Evolutionary conservation across 768 basidiomycete species (phyloP).

Genomic region (Plicaturopsis crispa): DNA sequence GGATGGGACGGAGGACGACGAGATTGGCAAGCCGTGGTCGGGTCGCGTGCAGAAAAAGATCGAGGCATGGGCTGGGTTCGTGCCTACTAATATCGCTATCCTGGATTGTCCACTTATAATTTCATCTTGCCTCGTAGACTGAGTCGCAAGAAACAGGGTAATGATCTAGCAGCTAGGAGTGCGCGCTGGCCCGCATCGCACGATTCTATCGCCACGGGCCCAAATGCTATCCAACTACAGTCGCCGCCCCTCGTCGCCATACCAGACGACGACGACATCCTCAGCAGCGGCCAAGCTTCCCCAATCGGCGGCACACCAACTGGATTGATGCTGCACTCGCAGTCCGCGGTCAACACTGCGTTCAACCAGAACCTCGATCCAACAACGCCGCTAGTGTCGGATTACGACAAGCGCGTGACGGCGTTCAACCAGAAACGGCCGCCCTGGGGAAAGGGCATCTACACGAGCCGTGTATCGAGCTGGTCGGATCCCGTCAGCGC

Average conservation of each 20-base stretch:
- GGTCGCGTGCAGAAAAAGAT: constrained; percentile 39
- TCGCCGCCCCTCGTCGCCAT: no score
- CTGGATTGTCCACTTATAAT: neutral
- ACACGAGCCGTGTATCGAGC: constrained; percentile 38
- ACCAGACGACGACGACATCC: constrained; percentile 53
- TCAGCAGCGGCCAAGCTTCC: constrained; percentile 75
- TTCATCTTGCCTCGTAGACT: constrained; percentile 16
- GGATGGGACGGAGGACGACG: constrained; percentile 19
- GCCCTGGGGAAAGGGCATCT: constrained; percentile 19
- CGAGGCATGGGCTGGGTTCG: constrained; percentile 42
- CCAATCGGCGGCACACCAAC: constrained; percentile 63
- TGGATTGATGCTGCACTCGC: no score
- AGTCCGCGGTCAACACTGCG: constrained; percentile 12
- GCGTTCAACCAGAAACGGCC: constrained; percentile 34
- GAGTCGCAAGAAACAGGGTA: constrained; percentile 24
- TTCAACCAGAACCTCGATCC: constrained; percentile 6
- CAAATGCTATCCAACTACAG: no score
- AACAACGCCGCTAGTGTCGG: constrained; percentile 11
- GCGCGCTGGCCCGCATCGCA: no score
- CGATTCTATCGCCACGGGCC: no score
- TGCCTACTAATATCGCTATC: constrained; percentile 2
- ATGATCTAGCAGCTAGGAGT: no score
- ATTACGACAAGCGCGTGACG: constrained; percentile 26
- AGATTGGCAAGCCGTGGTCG: constrained; percentile 26
- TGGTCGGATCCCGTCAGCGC: constrained; percentile 49